Conservation (phyloP, 73 alveolate species). For the Tetrahymena elliotti region DNA sequence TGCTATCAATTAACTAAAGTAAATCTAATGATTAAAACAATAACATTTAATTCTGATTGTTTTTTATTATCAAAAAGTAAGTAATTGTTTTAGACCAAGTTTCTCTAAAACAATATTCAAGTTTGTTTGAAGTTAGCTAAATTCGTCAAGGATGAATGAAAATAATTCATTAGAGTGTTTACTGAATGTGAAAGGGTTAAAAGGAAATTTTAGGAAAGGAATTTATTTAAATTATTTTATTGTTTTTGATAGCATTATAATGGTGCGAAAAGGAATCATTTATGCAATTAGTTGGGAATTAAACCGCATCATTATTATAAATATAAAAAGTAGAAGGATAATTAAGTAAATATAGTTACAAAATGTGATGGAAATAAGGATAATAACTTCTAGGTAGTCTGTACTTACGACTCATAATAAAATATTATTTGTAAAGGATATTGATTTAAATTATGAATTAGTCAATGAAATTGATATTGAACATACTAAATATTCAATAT, state of each 20-base stretch:
- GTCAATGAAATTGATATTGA: neutral
- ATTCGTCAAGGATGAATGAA: neutral
- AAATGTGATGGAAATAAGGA: neutral
- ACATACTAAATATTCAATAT: neutral
- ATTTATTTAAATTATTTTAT: neutral
- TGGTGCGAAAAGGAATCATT: neutral
- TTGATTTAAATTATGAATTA: neutral
- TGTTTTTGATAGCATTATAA: neutral
- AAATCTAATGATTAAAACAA: too few species aligned
- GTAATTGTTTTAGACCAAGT: neutral
- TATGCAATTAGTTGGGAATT: neutral
- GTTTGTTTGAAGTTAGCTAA: neutral
- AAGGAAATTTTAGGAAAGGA: neutral
- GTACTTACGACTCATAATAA: neutral
- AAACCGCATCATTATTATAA: neutral
- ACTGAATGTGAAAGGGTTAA: neutral
- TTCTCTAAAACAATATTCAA: neutral
- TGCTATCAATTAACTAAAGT: too few species aligned
- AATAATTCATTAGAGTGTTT: neutral
- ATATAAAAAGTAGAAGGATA: neutral
- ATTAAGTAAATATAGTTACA: neutral
- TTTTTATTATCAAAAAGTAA: neutral
- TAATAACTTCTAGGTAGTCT: neutral
- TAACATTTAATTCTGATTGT: neutral
- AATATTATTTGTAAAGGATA: neutral